A percentile compares a stretch with the other conserved stretches of the same genome.
These are phyloP conservation scores for Pseudohyphozyma bogoriensis DNA, from an alignment of 768 basidiomycete species.

Conservation along the genomic window DNA sequence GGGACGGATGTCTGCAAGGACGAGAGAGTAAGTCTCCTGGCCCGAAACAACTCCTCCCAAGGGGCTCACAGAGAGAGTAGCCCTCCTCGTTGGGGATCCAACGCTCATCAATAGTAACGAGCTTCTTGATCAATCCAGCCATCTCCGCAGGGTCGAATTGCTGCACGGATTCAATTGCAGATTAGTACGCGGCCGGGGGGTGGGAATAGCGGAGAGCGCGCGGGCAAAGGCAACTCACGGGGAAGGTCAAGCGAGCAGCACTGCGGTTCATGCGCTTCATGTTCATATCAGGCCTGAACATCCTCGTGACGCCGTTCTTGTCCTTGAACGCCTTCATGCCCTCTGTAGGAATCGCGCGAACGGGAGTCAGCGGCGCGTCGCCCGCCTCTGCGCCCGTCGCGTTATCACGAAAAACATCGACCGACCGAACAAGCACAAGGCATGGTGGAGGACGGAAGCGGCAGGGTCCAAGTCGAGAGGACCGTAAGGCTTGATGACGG, in stretches of 20 bases:
- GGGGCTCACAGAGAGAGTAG: conserved; percentile 56
- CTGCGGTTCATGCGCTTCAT: conserved; percentile 89
- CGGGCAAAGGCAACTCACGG: conserved; percentile 32
- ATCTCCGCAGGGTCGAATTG: conserved; percentile 66
- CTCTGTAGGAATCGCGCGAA: no score
- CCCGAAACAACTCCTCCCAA: neutral
- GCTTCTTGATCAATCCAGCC: conserved; percentile 70
- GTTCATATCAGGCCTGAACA: conserved; percentile 87
- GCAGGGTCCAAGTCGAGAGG: conserved; percentile 65
- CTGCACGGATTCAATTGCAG: conserved; percentile 31
- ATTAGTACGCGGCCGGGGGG: no score
- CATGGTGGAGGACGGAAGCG: conserved; percentile 79
- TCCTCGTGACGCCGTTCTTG: conserved; percentile 49
- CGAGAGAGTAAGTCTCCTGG: neutral
- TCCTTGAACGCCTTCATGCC: conserved; percentile 75
- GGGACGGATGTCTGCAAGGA: conserved; percentile 49
- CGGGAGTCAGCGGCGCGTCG: neutral
- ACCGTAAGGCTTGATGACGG: conserved; percentile 71
- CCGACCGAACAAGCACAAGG: conserved; percentile 77
- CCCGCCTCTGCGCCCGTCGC: neutral
- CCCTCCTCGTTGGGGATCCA: conserved; percentile 85
- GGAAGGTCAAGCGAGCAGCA: conserved; percentile 48
- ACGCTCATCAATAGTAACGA: conserved; percentile 67
- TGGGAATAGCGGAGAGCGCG: no score
- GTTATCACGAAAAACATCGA: conserved; percentile 37